Evolutionary conservation across 2,329 filamentous ascomycete genomes (phyloP), one percentile per base, ranked within the genome.

Genomic region (Apiospora koreana): DNA sequence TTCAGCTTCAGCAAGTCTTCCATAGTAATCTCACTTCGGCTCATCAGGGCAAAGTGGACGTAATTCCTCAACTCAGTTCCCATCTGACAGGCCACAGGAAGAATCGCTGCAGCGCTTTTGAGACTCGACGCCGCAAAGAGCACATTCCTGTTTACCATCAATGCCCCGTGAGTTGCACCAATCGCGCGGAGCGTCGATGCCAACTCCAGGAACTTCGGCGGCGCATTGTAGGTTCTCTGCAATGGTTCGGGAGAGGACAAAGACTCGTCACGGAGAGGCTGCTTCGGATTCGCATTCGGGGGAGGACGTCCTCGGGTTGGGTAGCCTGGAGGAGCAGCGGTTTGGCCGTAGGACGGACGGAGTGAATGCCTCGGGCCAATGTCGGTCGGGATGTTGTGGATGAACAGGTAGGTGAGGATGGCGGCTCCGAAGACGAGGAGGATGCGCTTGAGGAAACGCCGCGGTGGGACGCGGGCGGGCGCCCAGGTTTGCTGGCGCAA

Each of bases 81-180:
- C 95, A 98, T 98, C 75, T 93, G 89, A 80, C 96, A 98, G 7
- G 95, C 94, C 77, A 97, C 85, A 0, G 94, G 94, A 42, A 97
- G 83, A 68, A 98, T 79, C 42, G 88, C 87, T 0, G 93, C 87
- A 21, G 91, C 89, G 77, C 93, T 96, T 79, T 88, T 88, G 67
- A 97, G 81, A 72, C 87, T 94, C 0, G 93, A 91, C 3, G 93
- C 91, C 5, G 91, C 92, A 78, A 97, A 97, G 3, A 98, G 80
- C 21, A 97, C 87, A 76, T 94, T 94, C 67, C 87, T 87, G 76
- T 93, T 93, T 46, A 81, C 78, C 42, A 78, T 72, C 68, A 83
- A 82, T 66, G 81, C 80, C 5, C 90, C 90, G 35, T 83, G 82
- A 0, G 88, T 89, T 25, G 80, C 83, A 9, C 84, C 79, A 58